phyloP scores from a whole-genome alignment of 2,329 filamentous ascomycete species.

The Pseudogymnoascus sp. region DNA sequence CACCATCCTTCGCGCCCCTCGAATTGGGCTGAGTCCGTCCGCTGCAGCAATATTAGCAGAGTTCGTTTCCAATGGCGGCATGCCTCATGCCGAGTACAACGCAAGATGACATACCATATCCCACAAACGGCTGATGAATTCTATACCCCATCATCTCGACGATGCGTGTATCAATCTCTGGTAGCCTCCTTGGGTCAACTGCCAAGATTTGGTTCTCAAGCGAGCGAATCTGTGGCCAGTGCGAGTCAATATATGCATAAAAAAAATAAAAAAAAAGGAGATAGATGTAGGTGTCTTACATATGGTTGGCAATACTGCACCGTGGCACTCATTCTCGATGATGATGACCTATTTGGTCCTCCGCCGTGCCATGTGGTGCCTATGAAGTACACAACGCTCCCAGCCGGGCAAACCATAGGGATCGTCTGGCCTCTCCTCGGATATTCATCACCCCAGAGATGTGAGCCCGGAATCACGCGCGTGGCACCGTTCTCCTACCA shows the following conservation, averaged over 20 bases:
- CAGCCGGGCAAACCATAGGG: conserved; percentile 25
- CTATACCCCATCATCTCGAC: conserved; percentile 31
- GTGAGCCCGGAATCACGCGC: conserved; percentile 25
- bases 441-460: conserved; percentile 24
- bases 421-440: conserved; percentile 23
- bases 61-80: neutral
- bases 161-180: conserved; percentile 24
- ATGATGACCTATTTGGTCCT: conserved; percentile 21
- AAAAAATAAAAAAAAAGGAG: too few relatives aligned
- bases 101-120: conserved; percentile 21
- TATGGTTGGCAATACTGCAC: conserved; percentile 27
- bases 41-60: conserved; percentile 14
- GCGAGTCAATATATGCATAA: neutral
- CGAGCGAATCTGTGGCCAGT: conserved; percentile 20
- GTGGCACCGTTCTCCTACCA: conserved; percentile 23
- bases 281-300: neutral
- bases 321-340: conserved; percentile 21
- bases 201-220: conserved; percentile 29
- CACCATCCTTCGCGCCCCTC: conserved; percentile 24
- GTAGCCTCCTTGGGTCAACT: conserved; percentile 27
- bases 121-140: conserved; percentile 27
- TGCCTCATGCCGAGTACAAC: neutral
- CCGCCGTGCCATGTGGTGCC: conserved; percentile 26
- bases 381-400: conserved; percentile 25
- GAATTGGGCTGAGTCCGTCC: conserved; percentile 25